Conservation (phyloP, 176 grass and related monocot genomes). For the Elymus sibiricus region DNA sequence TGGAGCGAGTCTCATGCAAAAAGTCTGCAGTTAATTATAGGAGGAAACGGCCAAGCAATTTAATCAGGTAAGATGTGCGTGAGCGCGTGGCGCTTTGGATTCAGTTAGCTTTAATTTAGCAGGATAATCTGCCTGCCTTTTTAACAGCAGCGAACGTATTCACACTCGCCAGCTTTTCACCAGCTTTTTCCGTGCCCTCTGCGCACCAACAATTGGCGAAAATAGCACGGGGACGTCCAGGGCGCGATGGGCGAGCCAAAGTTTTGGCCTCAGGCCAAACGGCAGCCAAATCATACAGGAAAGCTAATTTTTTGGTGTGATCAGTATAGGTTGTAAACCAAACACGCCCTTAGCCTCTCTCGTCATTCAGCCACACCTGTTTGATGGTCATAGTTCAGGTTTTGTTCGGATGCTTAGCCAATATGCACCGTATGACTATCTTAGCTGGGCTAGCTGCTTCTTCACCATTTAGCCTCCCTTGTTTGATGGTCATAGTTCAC, state of each 20-base stretch:
- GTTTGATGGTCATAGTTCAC: background rate
- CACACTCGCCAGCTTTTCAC: background rate
- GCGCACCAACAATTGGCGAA: background rate
- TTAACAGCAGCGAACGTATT: background rate
- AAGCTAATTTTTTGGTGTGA: background rate
- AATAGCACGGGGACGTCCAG: background rate
- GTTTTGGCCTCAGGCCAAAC: background rate
- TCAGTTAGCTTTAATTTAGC: background rate
- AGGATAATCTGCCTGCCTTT: background rate
- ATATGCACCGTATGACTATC: background rate
- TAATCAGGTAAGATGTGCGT: background rate
- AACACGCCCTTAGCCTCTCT: background rate
- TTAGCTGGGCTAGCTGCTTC: background rate
- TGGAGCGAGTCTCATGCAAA: background rate
- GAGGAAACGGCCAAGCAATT: background rate
- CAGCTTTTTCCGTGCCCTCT: background rate
- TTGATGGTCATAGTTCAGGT: background rate
- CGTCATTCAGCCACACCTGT: too few relatives aligned
- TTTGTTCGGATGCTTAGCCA: background rate
- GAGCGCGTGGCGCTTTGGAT: background rate
- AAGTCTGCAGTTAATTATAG: background rate
- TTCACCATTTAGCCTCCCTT: background rate
- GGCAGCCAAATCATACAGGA: background rate
- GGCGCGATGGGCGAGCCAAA: background rate
- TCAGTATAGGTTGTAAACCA: background rate